Evolutionary conservation across 164 flowering plant species (phyloP).

Genomic region (Nymphaea colorata): DNA sequence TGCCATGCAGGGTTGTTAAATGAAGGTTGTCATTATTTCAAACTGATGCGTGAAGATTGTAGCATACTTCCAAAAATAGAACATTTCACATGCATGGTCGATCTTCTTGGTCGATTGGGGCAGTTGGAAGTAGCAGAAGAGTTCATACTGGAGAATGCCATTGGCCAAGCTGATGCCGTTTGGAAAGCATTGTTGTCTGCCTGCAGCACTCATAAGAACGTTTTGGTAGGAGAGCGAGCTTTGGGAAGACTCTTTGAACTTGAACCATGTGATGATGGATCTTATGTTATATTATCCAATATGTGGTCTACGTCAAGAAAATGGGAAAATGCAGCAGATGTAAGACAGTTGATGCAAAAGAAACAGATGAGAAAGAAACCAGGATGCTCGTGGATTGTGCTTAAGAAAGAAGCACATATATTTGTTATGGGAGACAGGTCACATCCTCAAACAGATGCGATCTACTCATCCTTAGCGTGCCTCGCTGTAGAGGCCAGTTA

Average conservation of each 20-base stretch:
- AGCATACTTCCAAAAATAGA: slow-evolving; percentile 37
- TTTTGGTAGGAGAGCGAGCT: slow-evolving; percentile 36
- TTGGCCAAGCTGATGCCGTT: slow-evolving; percentile 28
- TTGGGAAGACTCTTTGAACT: slow-evolving; percentile 30
- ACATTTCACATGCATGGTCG: slow-evolving; percentile 72
- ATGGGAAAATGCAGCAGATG: slow-evolving; percentile 50
- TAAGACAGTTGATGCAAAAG: slow-evolving; percentile 41
- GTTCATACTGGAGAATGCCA: slow-evolving; percentile 33
- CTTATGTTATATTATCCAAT: slow-evolving; percentile 43
- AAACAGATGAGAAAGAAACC: slow-evolving; percentile 39
- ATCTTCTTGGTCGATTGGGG: slow-evolving; percentile 63
- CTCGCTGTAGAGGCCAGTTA: slow-evolving; percentile 25
- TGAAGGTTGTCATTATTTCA: slow-evolving; percentile 44
- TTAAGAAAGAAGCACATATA: slow-evolving; percentile 26
- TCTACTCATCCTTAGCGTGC: slow-evolving; percentile 28
- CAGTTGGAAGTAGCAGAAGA: slow-evolving; percentile 33
- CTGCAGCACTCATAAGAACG: slow-evolving; percentile 45
- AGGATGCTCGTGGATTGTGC: slow-evolving; percentile 55
- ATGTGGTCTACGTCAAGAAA: slow-evolving; percentile 22
- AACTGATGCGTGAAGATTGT: slow-evolving; percentile 42
- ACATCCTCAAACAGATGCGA: slow-evolving; percentile 19
- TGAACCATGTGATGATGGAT: slow-evolving; percentile 27
- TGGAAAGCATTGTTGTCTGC: slow-evolving; percentile 61
- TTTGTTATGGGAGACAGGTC: slow-evolving; percentile 31
- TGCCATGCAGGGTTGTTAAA: slow-evolving; percentile 57